Evolutionary conservation across 1,284 basidiomycete genomes (phyloP).

Genomic region (Ustilago loliicola): DNA sequence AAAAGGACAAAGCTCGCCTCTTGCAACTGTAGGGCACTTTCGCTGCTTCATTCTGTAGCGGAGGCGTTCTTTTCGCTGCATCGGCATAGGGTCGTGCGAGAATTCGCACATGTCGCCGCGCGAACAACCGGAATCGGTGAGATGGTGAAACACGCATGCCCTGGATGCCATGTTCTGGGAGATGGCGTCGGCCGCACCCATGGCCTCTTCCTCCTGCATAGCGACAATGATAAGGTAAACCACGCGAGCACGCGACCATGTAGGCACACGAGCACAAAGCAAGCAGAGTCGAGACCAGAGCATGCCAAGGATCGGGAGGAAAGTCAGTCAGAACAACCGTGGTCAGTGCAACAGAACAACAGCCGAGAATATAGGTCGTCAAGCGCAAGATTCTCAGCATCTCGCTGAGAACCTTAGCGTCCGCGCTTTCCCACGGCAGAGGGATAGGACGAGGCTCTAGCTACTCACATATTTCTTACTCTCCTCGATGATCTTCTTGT

Average conservation of each 20-base stretch:
- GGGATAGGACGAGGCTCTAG: not conserved
- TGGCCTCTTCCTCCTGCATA: constrained; percentile 11
- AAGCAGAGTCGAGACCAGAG: not conserved
- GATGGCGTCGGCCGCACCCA: not conserved
- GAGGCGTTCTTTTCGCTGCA: constrained; percentile 12
- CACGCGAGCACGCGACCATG: too few relatives aligned
- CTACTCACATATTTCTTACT: constrained; percentile 27
- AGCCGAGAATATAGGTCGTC: not conserved
- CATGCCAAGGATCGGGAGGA: not conserved
- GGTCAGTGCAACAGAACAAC: not conserved
- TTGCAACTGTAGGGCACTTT: constrained; percentile 22
- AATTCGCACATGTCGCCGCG: constrained; percentile 16
- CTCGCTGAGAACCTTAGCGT: constrained; percentile 5
- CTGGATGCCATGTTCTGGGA: not conserved
- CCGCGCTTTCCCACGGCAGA: not conserved
- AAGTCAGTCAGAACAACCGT: not conserved
- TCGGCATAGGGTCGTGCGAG: constrained; percentile 33
- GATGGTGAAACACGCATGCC: constrained; percentile 43
- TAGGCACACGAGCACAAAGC: too few relatives aligned
- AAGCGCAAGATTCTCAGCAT: not conserved
- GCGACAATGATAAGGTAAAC: not conserved
- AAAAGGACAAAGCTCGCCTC: constrained; percentile 24
- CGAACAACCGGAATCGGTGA: constrained; percentile 10
- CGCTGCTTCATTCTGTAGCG: constrained; percentile 15
- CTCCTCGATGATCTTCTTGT: not conserved